Evolutionary conservation across 1,284 basidiomycete genomes (phyloP).

Genomic region (Ganoderma meredithae): DNA sequence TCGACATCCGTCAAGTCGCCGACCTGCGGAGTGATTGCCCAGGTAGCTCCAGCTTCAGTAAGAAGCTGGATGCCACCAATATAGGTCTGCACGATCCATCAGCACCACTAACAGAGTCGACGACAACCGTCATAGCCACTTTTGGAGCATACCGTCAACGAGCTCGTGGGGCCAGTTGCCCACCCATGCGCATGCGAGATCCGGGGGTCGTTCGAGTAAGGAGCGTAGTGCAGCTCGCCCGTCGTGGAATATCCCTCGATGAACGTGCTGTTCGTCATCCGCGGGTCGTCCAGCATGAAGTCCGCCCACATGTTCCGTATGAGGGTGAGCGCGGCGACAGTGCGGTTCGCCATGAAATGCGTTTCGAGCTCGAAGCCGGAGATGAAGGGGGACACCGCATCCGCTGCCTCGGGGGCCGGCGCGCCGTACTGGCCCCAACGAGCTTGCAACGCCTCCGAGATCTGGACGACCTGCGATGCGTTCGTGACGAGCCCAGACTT

Average conservation of each 20-base stretch:
- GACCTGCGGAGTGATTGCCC: conserved; percentile 26
- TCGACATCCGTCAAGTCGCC: conserved; percentile 28
- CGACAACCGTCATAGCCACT: too few species aligned
- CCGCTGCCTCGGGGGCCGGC: conserved; percentile 30
- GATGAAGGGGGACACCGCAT: conserved; percentile 30
- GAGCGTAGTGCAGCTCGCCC: conserved; percentile 31
- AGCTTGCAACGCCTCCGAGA: conserved; percentile 24
- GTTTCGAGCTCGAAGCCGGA: conserved; percentile 31
- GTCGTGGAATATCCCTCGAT: conserved; percentile 31
- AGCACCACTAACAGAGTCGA: background rate
- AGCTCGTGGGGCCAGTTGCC: conserved; percentile 31
- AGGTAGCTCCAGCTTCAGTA: conserved; percentile 27
- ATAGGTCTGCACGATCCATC: conserved; percentile 16
- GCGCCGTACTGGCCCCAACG: conserved; percentile 31
- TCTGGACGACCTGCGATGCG: conserved; percentile 19
- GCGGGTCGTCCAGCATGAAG: conserved; percentile 34
- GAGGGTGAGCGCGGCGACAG: conserved; percentile 28
- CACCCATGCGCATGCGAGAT: conserved; percentile 33
- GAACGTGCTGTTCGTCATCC: conserved; percentile 35
- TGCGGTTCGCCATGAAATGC: conserved; percentile 30
- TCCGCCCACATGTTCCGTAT: conserved; percentile 31
- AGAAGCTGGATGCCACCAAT: conserved; percentile 30
- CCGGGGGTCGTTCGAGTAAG: conserved; percentile 31
- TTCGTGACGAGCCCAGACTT: conserved; percentile 29
- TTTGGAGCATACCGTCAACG: conserved; percentile 19